phyloP scores from a whole-genome alignment of 2,329 filamentous ascomycete genomes.

The Sarocladium kiliense region DNA sequence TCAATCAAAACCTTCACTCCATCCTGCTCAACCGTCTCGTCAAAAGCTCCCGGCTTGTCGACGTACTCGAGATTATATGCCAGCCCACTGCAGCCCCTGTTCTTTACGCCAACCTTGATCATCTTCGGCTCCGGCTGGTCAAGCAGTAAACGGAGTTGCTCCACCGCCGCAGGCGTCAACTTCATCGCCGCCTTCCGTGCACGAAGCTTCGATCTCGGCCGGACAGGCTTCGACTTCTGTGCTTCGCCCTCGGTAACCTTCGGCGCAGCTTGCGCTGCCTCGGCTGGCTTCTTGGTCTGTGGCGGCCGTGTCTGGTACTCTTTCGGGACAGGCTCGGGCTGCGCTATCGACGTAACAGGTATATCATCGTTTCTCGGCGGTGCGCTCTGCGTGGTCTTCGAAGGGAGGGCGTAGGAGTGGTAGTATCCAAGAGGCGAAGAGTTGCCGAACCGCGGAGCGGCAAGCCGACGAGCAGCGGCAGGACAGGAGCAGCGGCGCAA shows the following conservation, averaged over 20 bases:
- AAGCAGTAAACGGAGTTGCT: slow-evolving; percentile 71
- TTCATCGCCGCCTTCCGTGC: slow-evolving; percentile 89
- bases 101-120: slow-evolving; percentile 90
- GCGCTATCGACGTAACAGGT: slow-evolving; percentile 42
- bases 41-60: slow-evolving; percentile 80
- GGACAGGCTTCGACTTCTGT: slow-evolving; percentile 60
- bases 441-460: slow-evolving; percentile 31
- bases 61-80: slow-evolving; percentile 95
- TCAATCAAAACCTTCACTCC: slow-evolving; percentile 95
- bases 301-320: slow-evolving; percentile 47
- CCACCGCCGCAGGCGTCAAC: slow-evolving; percentile 73
- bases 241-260: slow-evolving; percentile 56
- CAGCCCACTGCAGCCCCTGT: slow-evolving; percentile 87
- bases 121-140: slow-evolving; percentile 85
- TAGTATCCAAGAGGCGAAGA: slow-evolving; percentile 38
- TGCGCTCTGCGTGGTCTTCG: slow-evolving; percentile 33
- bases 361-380: slow-evolving; percentile 37
- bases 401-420: slow-evolving; percentile 46
- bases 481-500: slow-evolving; percentile 17
- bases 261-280: slow-evolving; percentile 15
- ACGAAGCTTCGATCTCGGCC: slow-evolving; percentile 32
- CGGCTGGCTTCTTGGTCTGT: slow-evolving; percentile 17
- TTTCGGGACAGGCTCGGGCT: slow-evolving; percentile 38
- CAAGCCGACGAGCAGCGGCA: slow-evolving; percentile 23
- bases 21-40: slow-evolving; percentile 92